phyloP scores from a whole-genome alignment of 192 early-diverging fungal genomes.

The Funneliformis mosseae region DNA sequence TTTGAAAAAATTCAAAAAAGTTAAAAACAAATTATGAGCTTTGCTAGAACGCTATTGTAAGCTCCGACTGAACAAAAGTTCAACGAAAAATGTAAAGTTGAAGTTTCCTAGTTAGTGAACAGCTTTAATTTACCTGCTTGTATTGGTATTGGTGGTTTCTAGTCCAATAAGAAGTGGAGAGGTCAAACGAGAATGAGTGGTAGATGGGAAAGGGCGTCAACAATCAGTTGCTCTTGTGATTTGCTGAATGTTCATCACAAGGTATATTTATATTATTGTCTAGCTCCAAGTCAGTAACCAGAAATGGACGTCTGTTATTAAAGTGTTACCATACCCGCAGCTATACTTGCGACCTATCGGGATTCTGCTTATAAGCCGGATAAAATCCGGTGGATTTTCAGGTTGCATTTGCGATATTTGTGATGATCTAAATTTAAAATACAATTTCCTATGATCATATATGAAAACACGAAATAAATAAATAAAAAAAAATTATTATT shows the following conservation, averaged over 20 bases:
- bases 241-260: conserved; percentile 25
- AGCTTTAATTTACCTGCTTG: conserved; percentile 30
- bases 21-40: background rate
- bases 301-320: background rate
- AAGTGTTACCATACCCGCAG: background rate
- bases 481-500: too few species aligned
- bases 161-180: conserved; percentile 37
- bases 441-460: too few species aligned
- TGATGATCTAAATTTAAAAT: too few species aligned
- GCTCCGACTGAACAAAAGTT: conserved; percentile 14
- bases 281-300: background rate
- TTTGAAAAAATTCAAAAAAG: background rate
- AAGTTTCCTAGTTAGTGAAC: conserved; percentile 13
- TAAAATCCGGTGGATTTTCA: background rate
- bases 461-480: too few species aligned
- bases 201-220: conserved; percentile 25
- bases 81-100: background rate
- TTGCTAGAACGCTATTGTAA: background rate
- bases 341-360: background rate
- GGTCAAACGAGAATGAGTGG: conserved; percentile 36
- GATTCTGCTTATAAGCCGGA: background rate
- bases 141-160: conserved; percentile 37
- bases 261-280: conserved; percentile 1
- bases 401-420: background rate
- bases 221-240: conserved; percentile 27